Percentiles rank a stretch among this genome's conserved stretches.
Evolutionary conservation across 2,329 filamentous ascomycete species (phyloP).

Genomic region (Cercospora beticola): DNA sequence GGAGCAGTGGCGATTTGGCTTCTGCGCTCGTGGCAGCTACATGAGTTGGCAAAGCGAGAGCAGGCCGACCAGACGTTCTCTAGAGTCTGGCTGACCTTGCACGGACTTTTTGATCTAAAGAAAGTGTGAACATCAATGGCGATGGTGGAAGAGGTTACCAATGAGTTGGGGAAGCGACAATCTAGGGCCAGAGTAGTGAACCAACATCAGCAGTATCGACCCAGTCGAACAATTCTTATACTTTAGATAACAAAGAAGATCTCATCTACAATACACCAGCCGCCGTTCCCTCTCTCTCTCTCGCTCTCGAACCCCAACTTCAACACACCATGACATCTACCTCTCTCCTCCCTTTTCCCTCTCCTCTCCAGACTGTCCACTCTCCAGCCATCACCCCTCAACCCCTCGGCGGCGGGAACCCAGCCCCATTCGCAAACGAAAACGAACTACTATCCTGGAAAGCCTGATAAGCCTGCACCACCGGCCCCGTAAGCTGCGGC

Average conservation of each 20-base stretch:
- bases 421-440: neutral
- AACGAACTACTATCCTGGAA: neutral
- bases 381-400: neutral
- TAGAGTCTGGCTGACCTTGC: neutral
- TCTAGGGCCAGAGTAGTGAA: neutral
- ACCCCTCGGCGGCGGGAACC: neutral
- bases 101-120: conserved; percentile 1
- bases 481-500: neutral
- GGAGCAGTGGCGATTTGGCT: conserved; percentile 53
- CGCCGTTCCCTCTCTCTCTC: neutral
- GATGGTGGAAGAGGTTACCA: neutral
- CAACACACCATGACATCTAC: neutral
- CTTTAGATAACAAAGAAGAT: neutral
- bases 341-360: neutral
- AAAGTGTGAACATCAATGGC: neutral
- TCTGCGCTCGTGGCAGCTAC: conserved; percentile 60
- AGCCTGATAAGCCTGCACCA: neutral
- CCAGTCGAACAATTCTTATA: neutral
- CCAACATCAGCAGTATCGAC: neutral
- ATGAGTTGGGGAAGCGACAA: neutral
- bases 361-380: neutral
- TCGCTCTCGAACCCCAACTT: neutral
- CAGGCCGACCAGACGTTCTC: neutral
- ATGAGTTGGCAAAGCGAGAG: conserved; percentile 44
- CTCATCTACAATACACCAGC: neutral